phyloP scores from a whole-genome alignment of 2,329 filamentous ascomycete species.

The Cordyceps sp. region DNA sequence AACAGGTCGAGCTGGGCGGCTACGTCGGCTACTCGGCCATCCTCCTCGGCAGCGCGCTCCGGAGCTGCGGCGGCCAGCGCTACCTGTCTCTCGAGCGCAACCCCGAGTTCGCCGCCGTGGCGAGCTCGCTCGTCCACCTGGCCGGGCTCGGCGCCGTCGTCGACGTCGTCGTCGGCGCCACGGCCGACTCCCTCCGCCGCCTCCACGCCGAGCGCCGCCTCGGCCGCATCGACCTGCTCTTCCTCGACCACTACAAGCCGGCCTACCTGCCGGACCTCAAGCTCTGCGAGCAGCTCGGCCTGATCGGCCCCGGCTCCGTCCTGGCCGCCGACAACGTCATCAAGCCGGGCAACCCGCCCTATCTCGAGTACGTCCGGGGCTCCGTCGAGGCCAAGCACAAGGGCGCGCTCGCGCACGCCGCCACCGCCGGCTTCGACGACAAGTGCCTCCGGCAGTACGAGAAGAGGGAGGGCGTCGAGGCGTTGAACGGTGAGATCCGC shows the following conservation, averaged over 20 bases:
- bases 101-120: constrained; percentile 57
- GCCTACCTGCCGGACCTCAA: constrained; percentile 61
- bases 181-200: constrained; percentile 45
- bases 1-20: constrained; percentile 55
- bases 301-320: constrained; percentile 46
- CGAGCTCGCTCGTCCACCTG: constrained; percentile 51
- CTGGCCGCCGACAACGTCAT: constrained; percentile 56
- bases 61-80: constrained; percentile 41
- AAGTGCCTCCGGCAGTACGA: constrained; percentile 32
- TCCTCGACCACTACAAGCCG: constrained; percentile 69
- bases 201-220: constrained; percentile 37
- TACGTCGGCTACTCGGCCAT: constrained; percentile 74
- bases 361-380: constrained; percentile 53
- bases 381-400: constrained; percentile 41
- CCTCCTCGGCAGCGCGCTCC: constrained; percentile 52
- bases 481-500: constrained; percentile 11
- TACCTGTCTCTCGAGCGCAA: constrained; percentile 62
- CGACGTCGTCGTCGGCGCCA: constrained; percentile 52
- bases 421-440: constrained; percentile 19
- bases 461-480: constrained; percentile 33
- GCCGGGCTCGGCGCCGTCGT: constrained; percentile 58
- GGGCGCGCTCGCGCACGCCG: constrained; percentile 13
- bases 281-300: constrained; percentile 52
- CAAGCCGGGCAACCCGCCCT: constrained; percentile 53
- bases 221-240: constrained; percentile 51